Base-by-base conservation (phyloP, 2,329 filamentous ascomycete species). In the Fusarium decemcellulare region DNA sequence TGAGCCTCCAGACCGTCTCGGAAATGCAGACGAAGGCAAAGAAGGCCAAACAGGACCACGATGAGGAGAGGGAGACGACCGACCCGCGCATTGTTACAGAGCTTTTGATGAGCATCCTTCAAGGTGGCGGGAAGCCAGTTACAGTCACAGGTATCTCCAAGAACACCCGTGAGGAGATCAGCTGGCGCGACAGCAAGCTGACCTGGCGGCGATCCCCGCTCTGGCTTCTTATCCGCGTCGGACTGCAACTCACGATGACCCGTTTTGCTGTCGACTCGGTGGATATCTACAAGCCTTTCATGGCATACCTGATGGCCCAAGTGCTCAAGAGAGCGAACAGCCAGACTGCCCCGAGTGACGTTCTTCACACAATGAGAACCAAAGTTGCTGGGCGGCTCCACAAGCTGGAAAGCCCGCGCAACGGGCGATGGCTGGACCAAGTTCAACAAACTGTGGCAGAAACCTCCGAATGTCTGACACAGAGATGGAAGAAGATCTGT, bases 171-270 rank as follows among this genome's bases (percentile, higher is more conserved):
- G 87, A 90, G 36, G 87, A 90, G 14, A 81, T 88, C 1, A 59
- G 86, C 10, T 88, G 80, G 78, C 62, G 69, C 3, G 48, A 61
- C 2, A 50, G 53, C 11, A 42, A 55, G 6, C 51, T 70, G 1
- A 72, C 74, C 0, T 90, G 87, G 87, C 77, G 82, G 11, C 76
- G 84, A 46, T 89, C 87, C 12, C 78, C 87, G 0, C 61, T 85
- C 0, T 91, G 87, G 87, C 77, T 90, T 1, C 76, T 89, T 0
- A 58, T 90, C 4, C 84, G 88, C 1, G 86, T 88, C 1, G 73
- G 80, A 0, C 63, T 88, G 3, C 86, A 90, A 54, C 67, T 81
- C 2, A 63, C 70, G 2, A 61, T 67, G 59, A 32, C 7, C 1
- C 58, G 65, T 1, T 27, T 47, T 42, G 14, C 48, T 2, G 32